Base-by-base conservation (phyloP, 371 early-diverging fungal species). In the Ordospora pajunii region DNA sequence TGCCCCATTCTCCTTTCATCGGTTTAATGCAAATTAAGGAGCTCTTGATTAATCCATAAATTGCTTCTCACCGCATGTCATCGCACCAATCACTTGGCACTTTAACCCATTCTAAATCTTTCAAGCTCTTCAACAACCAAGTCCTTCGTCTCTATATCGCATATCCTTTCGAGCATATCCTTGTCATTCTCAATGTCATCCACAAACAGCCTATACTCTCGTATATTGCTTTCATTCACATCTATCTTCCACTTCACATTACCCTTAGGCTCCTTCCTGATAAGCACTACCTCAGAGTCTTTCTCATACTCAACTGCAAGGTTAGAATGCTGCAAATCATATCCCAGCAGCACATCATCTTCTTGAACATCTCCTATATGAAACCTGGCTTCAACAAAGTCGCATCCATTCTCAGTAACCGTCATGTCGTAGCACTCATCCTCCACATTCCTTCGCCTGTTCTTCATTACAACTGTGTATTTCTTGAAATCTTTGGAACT, bases 171-270 rank as follows among this genome's bases (percentile, higher is more conserved):
- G 21, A 76, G 14, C 72, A 81, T 73, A n/a, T 78, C 81, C 45
- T 76, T 74, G 37, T 79, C 76, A 19, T 66, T 63, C 44, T 49
- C 44, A 14, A 81, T 46, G 71, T 81, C 81, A 23, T 81, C 81
- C 7, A 81, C 25, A 67, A 78, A 81, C 19, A 73, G 51, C 7
- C 53, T 73, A 49, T 74, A 72, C 51, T 81, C 81, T 23, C 63
- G 50, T 27, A 54, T 49, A 17, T 22, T 37, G 6, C 42, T 66
- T 22, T 63, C 21, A 1, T 65, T 27, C 8, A 49, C 22, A 37
- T 78, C 72, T 63, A 79, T 27, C 49, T 58, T 68, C 75, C 66
- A 81, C 2, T 78, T 49, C 12, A 53, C 25, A 54, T 73, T 22
- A 6, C 25, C 12, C 22, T 37, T 49, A 14, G 69, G 66, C 27